Evolutionary conservation across 2,329 filamentous ascomycete species (phyloP), one percentile per base, ranked within the genome.

Genomic region (Penicillium sp.): DNA sequence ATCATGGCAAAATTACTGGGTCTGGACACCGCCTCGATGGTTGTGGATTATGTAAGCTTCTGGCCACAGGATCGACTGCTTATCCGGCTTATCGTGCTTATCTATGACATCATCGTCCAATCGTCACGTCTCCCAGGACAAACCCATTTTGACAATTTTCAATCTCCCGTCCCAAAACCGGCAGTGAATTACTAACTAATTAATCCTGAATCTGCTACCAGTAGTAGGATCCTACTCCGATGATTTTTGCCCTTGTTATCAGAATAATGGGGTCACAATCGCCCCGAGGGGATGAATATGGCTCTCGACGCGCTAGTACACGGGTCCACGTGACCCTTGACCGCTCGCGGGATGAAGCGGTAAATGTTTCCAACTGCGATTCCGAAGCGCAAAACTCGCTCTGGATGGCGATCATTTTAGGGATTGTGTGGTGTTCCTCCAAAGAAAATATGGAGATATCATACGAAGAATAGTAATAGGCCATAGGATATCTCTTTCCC

Each of bases 321-420:
- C 68, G 67, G 61, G n/a, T 59, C 62, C 68, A 70, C 68, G 68
- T 70, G 68, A 70, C 53, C 60, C 56, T 38, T 67, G 62, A 70
- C 68, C 67, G 67, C 64, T 58, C 57, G 57, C 63, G 64, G 68
- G 63, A 65, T 63, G 55, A 59, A 69, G 68, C 67, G 68, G 68
- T 70, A 67, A 65, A 63, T 58, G 63, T 65, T 67, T 66, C n/a
- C 51, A 61, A 60, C 67, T 62, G 50, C 62, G 58, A 64, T 65
- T 59, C 61, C 65, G 64, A 68, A 65, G 59, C 67, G 64, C 64
- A 69, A 59, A 63, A 63, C 63, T 66, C 62, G 60, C 62, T 65
- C 58, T 61, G 64, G 54, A 63, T 67, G 68, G 61, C 62, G 65
- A 66, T 60, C 59, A 61, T 56, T 65, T 38, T 61, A 55, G 63